These are phyloP conservation scores for Pelargonium nanum DNA, from an alignment of 345 rosid genomes.

Conservation along the genomic window DNA sequence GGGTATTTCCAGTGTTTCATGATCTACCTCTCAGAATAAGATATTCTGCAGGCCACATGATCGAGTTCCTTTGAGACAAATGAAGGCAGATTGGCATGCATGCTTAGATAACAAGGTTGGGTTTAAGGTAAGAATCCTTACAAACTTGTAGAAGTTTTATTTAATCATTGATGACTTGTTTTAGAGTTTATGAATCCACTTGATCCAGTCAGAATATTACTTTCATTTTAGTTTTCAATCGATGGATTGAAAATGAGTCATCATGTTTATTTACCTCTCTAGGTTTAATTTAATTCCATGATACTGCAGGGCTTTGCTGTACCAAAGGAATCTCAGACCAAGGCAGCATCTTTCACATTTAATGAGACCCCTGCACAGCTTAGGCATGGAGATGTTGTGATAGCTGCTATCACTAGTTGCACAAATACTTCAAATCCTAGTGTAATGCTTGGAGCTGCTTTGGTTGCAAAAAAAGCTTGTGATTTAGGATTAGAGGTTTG, in stretches of 20 bases:
- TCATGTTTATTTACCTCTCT: not conserved
- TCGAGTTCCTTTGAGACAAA: constrained; percentile 71
- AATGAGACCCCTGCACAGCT: constrained; percentile 58
- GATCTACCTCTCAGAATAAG: constrained; percentile 2
- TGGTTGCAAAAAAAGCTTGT: constrained; percentile 92
- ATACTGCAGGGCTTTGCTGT: constrained; percentile 68
- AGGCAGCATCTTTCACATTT: constrained; percentile 57
- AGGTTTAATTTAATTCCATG: constrained; percentile 3
- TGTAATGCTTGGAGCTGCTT: constrained; percentile 93
- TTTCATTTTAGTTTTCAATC: no score
- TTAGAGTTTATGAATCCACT: not conserved
- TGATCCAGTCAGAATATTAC: not conserved
- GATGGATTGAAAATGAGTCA: not conserved
- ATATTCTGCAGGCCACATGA: constrained; percentile 68
- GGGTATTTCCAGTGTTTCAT: not conserved
- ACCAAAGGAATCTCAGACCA: constrained; percentile 65
- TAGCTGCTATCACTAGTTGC: constrained; percentile 96
- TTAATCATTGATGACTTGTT: not conserved
- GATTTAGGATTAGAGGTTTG: constrained; percentile 77
- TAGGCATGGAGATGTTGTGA: constrained; percentile 81
- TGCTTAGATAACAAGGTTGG: constrained; percentile 81
- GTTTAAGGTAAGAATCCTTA: constrained; percentile 58
- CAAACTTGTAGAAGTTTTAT: constrained; percentile 1
- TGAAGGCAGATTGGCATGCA: constrained; percentile 93
- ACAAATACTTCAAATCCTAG: constrained; percentile 95